Evolutionary conservation across 75 land plant species (phyloP).

Genomic region (Selaginella moellendorffii): DNA sequence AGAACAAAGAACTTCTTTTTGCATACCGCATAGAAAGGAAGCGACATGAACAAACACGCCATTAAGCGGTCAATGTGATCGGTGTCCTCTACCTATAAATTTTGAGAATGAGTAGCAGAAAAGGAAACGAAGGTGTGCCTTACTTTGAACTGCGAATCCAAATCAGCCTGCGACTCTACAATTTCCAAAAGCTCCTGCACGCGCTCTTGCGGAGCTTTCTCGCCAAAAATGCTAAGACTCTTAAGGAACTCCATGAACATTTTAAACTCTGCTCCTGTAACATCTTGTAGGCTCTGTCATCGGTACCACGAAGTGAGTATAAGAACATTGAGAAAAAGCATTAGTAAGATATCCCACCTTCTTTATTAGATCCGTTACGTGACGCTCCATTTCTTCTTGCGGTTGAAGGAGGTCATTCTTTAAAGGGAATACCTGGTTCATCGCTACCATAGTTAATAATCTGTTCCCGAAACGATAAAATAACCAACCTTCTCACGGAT

Average conservation of each 20-base stretch:
- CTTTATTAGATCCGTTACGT: slow-evolving; percentile 79
- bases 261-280: slow-evolving; percentile 89
- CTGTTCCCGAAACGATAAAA: not conserved
- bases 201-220: slow-evolving; percentile 63
- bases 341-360: slow-evolving; percentile 30
- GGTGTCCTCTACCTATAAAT: slow-evolving; percentile 64
- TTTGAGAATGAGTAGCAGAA: no score
- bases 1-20: not conserved
- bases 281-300: slow-evolving; percentile 88
- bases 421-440: slow-evolving; percentile 75
- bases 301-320: slow-evolving; percentile 8
- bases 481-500: slow-evolving; percentile 65
- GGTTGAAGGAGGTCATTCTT: slow-evolving; percentile 81
- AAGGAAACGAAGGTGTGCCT: slow-evolving; percentile 12
- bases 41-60: slow-evolving; percentile 80
- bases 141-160: slow-evolving; percentile 83
- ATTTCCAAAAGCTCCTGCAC: slow-evolving; percentile 85
- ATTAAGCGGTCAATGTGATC: slow-evolving; percentile 89
- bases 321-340: slow-evolving; percentile 1
- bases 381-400: slow-evolving; percentile 90
- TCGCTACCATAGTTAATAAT: not conserved
- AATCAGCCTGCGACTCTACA: slow-evolving; percentile 93
- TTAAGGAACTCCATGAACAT: slow-evolving; percentile 95
- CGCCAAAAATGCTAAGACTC: slow-evolving; percentile 78
- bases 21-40: slow-evolving; percentile 76